Evolutionary conservation across 1,284 basidiomycete genomes (phyloP).

Genomic region (Dichomitus squalens): DNA sequence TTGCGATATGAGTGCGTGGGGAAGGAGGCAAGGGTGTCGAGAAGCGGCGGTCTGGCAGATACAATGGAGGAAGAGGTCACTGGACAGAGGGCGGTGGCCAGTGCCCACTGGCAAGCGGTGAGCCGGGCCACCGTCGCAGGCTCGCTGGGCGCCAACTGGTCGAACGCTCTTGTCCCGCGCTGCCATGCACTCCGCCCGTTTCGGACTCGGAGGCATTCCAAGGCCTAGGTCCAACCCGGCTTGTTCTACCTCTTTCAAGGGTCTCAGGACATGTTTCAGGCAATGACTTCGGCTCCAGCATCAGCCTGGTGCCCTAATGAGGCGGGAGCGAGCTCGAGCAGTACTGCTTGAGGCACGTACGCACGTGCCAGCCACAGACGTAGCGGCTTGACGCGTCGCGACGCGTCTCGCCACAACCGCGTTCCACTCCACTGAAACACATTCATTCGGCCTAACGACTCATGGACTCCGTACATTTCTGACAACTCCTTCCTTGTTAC

Average conservation of each 20-base stretch:
- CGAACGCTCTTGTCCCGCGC: background rate
- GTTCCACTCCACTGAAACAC: conserved; percentile 6
- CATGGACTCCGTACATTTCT: background rate
- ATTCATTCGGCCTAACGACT: background rate
- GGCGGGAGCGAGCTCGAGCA: too few species aligned
- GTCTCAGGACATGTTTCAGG: too few species aligned
- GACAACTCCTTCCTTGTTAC: background rate
- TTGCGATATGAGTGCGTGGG: background rate
- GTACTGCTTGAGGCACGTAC: too few species aligned
- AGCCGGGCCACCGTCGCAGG: conserved; percentile 6
- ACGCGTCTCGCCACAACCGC: conserved; percentile 17
- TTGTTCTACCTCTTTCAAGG: too few species aligned
- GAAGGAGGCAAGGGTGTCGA: background rate
- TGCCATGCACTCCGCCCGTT: background rate
- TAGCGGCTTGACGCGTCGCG: conserved; percentile 13
- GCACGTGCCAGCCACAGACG: background rate
- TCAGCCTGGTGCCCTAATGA: too few species aligned
- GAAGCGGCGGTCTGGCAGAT: background rate
- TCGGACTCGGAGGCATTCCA: background rate
- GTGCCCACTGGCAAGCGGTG: background rate
- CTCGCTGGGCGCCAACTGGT: conserved; percentile 2
- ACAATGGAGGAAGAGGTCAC: background rate
- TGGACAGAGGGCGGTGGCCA: background rate
- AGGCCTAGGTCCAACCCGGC: too few species aligned
- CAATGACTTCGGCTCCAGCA: too few species aligned